Base-by-base conservation (phyloP, 495 filamentous ascomycete species). In the Astrothelium macrocarpum region DNA sequence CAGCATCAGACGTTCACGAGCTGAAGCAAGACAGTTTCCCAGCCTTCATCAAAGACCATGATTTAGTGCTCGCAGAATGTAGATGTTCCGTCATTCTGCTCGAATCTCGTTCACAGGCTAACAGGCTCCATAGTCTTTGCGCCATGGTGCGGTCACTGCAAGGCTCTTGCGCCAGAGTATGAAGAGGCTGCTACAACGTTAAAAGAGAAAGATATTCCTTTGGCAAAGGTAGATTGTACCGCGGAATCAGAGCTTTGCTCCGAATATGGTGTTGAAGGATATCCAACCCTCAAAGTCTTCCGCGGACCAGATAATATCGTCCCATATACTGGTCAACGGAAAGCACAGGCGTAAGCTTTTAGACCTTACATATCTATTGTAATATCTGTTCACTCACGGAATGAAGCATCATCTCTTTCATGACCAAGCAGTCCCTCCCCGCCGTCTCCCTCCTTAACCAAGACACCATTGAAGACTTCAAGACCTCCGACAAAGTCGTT, bases 231-330 rank as follows among this genome's bases (percentile, higher is more conserved):
- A 68, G 94, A 98, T 78, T 99, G 94, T 81, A 97, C 94, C 71
- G 91, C 85, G 68, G 90, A 99, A 80, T 79, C 87, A 64, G 90
- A 94, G 16, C 86, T 99, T 64, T 99, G 94, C 82, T 84, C 90
- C 76, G 77, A 82, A 66, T 90, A 88, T 69, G 91, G 90, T 60
- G 91, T 99, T 26, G 91, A 96, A 79, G 94, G 94, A 59, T 99
- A 97, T 79, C 94, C 94, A 29, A 99, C 94, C 61, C 81, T 99
- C 68, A 99, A 97, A 85, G 86, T 99, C 75, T 99, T 97, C 90
- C 92, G 94, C 66, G 94, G 94, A 62, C 78, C 78, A n/a, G 90
- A 96, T 1, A 90, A 87, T 68, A 80, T 86, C 71, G 82, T 84
- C 61, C 86, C 94, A 59, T 99, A 97, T 76, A 81, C 80, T 67